A percentile compares a stretch with the other conserved stretches of the same genome.
Evolutionary conservation across 352 stramenopile genomes (phyloP).

Genomic region (Phytophthora lateralis): DNA sequence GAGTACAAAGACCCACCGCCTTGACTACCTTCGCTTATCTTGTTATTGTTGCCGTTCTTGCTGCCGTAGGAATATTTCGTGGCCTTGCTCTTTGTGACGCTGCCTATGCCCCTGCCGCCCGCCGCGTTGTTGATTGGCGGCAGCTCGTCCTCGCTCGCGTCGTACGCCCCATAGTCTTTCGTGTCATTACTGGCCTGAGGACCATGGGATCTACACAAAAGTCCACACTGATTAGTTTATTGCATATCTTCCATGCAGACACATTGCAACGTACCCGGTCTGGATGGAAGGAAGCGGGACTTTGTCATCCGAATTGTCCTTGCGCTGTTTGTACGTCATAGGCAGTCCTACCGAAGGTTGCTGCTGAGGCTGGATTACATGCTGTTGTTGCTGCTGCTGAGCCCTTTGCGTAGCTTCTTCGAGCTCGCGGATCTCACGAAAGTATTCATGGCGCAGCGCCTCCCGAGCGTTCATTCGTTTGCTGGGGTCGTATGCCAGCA

Average conservation of each 20-base stretch:
- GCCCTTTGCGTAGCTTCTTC: conserved; percentile 60
- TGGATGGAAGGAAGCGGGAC: conserved; percentile 61
- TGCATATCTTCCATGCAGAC: not conserved
- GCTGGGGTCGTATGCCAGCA: conserved; percentile 90
- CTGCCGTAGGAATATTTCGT: conserved; percentile 36
- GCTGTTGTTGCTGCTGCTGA: conserved; percentile 42
- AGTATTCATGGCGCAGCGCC: conserved; percentile 91
- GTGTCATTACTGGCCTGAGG: conserved; percentile 25
- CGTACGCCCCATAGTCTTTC: conserved; percentile 31
- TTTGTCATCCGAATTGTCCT: conserved; percentile 56
- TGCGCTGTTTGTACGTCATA: conserved; percentile 46
- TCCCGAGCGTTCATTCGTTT: conserved; percentile 91
- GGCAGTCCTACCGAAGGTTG: conserved; percentile 27
- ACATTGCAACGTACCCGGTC: conserved; percentile 31
- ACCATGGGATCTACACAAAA: conserved; percentile 23
- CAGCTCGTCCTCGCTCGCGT: conserved; percentile 51
- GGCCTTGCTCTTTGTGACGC: conserved; percentile 27
- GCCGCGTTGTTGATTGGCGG: conserved; percentile 50
- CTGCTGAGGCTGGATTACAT: conserved; percentile 36
- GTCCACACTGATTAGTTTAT: conserved; percentile 1
- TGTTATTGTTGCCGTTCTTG: conserved; percentile 36
- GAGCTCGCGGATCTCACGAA: conserved; percentile 84
- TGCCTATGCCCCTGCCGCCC: conserved; percentile 9
- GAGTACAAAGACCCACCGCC: conserved; percentile 26
- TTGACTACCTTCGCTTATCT: conserved; percentile 26